Conservation (phyloP, 257 asterid genomes). For the Ophiorrhiza pumila region DNA sequence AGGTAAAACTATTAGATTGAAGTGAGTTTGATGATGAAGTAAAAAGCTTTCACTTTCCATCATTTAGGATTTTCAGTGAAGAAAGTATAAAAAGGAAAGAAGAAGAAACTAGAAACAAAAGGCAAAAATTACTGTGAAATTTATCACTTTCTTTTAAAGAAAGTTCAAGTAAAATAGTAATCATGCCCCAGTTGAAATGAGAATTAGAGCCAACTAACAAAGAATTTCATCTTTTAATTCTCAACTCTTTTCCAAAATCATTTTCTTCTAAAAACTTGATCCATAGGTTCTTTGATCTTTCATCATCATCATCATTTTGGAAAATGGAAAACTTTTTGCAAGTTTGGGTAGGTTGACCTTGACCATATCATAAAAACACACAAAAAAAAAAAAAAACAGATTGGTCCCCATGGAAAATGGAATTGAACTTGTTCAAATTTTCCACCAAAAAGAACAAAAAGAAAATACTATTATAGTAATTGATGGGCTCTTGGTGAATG, state of each 20-base stretch:
- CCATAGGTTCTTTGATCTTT: neutral
- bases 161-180: neutral
- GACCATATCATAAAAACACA: neutral
- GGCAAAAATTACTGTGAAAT: no score
- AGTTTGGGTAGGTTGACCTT: neutral
- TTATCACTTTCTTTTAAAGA: no score
- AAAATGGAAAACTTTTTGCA: conserved; percentile 7
- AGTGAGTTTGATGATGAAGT: no score
- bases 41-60: no score
- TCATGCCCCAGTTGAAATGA: neutral
- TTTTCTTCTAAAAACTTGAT: neutral
- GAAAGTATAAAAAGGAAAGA: neutral
- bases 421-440: neutral
- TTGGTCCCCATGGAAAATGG: neutral
- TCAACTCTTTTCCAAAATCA: neutral
- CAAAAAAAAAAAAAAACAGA: neutral
- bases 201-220: neutral
- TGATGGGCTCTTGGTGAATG: neutral
- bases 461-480: neutral
- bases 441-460: neutral
- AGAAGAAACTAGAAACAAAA: no score
- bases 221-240: neutral
- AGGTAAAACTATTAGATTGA: no score
- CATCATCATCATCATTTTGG: neutral
- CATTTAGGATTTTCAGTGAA: no score